Base-by-base conservation (phyloP, 768 basidiomycete species). In the Mycena epipterygia region DNA sequence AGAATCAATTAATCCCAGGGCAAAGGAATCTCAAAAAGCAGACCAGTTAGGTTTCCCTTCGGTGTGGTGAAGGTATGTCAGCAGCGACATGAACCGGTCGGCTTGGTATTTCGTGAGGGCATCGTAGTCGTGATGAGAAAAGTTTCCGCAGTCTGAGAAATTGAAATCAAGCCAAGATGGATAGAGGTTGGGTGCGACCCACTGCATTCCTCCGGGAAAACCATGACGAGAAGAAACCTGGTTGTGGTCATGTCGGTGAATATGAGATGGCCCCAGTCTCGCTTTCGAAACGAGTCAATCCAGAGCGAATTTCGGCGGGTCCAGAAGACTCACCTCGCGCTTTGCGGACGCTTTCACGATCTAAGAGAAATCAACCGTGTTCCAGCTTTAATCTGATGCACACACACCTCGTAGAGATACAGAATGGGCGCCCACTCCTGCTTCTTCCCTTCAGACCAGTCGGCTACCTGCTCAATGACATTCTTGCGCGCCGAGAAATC, bases 231-330 rank as follows among this genome's bases (percentile, higher is more conserved):
- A 3, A 81, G 76, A 49, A 77, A 78, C 12, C 72, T 68, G 8
- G 75, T 77, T 14, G 72, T 72, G 2, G 78, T 80, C 33, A 62
- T 19, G 44, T 80, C 77, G 6, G 70, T 75, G 65, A 80, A 81
- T 4, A 81, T 46, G 4, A 81, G 61, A 75, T 81, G 78, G 12
- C 80, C 80, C 79, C 80, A 80, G 63, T 81, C 80, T 44, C 77
- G 69, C 78, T 81, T 67, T 46, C 19, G 0, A 16, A 39, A 21
- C n/a, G n/a, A 58, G n/a, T 25, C 23, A 46, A 64, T 30, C 32
- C n/a, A 12, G 35, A 27, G n/a, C 21, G 37, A 21, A 56, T 37
- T 8, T 4, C 33, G 9, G 7, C 2, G 25, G 30, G 11, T n/a
- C 5, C 49, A 21, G 33, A 35, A 32, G 21, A 65, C 73, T 60